Base-by-base conservation (phyloP, 495 filamentous ascomycete species). In the Daldinia grandis region DNA sequence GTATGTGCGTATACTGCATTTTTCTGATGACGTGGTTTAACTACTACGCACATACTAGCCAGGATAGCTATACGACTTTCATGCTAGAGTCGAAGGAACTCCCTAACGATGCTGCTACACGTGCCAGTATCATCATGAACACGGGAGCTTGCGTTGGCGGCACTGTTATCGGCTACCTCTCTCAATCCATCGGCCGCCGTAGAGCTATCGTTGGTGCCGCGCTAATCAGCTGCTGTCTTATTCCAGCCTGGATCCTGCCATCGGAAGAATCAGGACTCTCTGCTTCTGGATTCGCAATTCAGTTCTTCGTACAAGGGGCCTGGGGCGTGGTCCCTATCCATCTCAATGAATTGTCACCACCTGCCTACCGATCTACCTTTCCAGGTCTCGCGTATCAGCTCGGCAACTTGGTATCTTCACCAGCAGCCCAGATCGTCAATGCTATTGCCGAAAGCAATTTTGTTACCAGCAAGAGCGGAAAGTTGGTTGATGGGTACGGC, bases 241-340 rank as follows among this genome's bases (percentile, higher is more conserved):
- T 93, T 61, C 90, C 90, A 0, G 87, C 89, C 25, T 93, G 89
- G 90, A 91, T 92, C 61, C 82, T 93, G 6, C 90, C 90, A 3
- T 75, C 79, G 0, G 78, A 75, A 37, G 88, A 88, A 78, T 73
- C 78, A 0, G 75, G 81, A 4, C 84, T 94, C 17, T 90, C 88
- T 0, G 90, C 82, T 4, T 83, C 85, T 1, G 91, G 88, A 21
- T 94, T 94, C 81, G 87, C 91, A 76, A 86, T 92, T 64, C 91
- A 94, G 73, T 93, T 93, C 78, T 92, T 90, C 74, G 85, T 93
- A 27, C 89, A 93, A 72, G 92, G 92, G 7, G 89, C 90, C 0
- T 94, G 88, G 89, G 90, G 92, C 40, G 87, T 93, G 5, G 88
- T 93, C 30, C 92, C 92, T 8, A 77, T 93, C 70, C 91, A 93